Evolutionary conservation across 768 basidiomycete genomes (phyloP), one percentile per base, ranked within the genome.

Genomic region (Lactarius hatsudake): DNA sequence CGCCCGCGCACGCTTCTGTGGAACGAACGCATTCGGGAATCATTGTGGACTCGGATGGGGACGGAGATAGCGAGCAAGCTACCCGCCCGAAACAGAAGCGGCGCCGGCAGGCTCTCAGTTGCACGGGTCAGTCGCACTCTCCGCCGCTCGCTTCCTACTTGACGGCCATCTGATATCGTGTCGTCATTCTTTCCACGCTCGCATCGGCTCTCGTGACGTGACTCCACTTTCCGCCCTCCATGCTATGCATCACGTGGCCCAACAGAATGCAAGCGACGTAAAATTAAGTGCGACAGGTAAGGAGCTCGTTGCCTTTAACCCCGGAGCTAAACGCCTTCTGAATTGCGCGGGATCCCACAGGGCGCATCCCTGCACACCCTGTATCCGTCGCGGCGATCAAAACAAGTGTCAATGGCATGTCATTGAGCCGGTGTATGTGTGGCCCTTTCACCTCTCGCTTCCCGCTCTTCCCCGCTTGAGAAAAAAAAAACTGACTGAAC

Each of bases 221-320:
- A 64, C 71, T 69, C 73, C 71, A 74, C 72, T 71, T 74, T 66
- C 69, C 71, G 71, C 70, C 71, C 48, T 48, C 43, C 61, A 59
- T 62, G 53, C 61, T 34, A 62, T 69, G 30, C 57, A 68, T 67
- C 61, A 67, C 68, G 61, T 62, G 66, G 38, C 30, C 61, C 51
- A 63, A 58, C 73, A 92, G 92, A 93, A 76, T 93, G 91, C 76
- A 93, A 93, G 76, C 80, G 91, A 72, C 84, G 91, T 53, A 93
- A 94, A 81, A 93, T 93, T 77, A 90, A 89, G 75, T 94, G 92
- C 76, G 91, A 94, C 80, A 89, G 89, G 89, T 89, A 74, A 73
- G 74, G 64, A 26, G 48, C 32, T 59, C 63, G 64, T 65, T 42
- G 61, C 73, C 63, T 65, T 61, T 63, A 66, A 62, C 68, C 53